These are phyloP conservation scores for Fomitiporia mediterranea DNA, from an alignment of 1,284 basidiomycete genomes.

Conservation along the genomic window DNA sequence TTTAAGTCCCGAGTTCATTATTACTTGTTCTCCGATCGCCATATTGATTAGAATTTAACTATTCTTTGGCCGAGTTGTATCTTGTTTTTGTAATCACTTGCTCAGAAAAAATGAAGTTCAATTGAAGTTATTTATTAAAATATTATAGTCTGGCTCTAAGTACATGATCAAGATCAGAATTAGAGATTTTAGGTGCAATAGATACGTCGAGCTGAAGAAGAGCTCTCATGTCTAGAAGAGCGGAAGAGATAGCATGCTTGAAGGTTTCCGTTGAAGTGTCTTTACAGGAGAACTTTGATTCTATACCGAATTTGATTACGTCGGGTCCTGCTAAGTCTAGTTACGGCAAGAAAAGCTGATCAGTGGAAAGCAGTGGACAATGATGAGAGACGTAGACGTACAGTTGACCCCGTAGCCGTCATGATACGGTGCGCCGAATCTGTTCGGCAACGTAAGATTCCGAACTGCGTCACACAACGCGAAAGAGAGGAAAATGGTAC, in stretches of 20 bases:
- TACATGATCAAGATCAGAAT: slow-evolving; percentile 34
- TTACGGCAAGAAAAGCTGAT: slow-evolving; percentile 15
- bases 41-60: not conserved
- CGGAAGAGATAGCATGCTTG: slow-evolving; percentile 61
- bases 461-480: slow-evolving; percentile 14
- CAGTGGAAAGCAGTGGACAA: not conserved
- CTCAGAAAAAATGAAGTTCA: slow-evolving; percentile 1
- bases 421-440: slow-evolving; percentile 73
- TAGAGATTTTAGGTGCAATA: too few species aligned
- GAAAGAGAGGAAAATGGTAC: slow-evolving; percentile 28
- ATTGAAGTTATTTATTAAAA: slow-evolving; percentile 17
- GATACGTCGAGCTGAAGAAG: not conserved
- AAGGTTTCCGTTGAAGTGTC: slow-evolving; percentile 73
- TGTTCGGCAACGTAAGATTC: slow-evolving; percentile 29
- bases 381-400: slow-evolving; percentile 38
- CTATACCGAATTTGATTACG: slow-evolving; percentile 91
- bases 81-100: not conserved
- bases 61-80: not conserved
- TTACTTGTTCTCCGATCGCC: too few species aligned
- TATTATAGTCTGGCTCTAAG: slow-evolving; percentile 16
- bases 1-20: too few species aligned
- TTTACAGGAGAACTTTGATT: slow-evolving; percentile 76
- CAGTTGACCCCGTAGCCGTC: slow-evolving; percentile 94
- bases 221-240: slow-evolving; percentile 68
- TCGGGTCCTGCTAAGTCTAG: slow-evolving; percentile 80